Conservation (phyloP, 768 basidiomycete species). For the Mycena indigotica region DNA sequence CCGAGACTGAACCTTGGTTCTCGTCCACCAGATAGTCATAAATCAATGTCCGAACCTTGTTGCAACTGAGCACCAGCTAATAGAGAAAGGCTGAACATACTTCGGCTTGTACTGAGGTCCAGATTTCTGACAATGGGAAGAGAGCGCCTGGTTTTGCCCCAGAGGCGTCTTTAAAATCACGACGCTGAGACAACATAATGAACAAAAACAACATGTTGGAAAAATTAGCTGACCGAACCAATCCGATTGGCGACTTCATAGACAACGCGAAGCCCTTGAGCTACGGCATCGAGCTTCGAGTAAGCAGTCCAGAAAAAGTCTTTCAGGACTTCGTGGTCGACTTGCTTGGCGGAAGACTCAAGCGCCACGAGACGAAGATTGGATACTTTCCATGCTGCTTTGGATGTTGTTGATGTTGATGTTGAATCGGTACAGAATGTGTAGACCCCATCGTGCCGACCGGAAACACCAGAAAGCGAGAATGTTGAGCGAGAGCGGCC, state of each 20-base stretch:
- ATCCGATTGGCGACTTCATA: constrained; percentile 92
- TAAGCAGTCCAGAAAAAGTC: constrained; percentile 98
- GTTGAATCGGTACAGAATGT: constrained; percentile 43
- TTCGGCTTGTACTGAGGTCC: constrained; percentile 88
- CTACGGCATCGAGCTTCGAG: constrained; percentile 91
- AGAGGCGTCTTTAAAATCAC: constrained; percentile 88
- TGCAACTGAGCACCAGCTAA: constrained; percentile 8
- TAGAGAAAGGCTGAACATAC: constrained; percentile 42
- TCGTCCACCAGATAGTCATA: constrained; percentile 93
- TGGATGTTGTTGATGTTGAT: constrained; percentile 25
- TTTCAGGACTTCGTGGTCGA: constrained; percentile 81
- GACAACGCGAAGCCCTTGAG: constrained; percentile 86
- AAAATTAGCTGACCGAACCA: constrained; percentile 72
- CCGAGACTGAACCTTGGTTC: constrained; percentile 73
- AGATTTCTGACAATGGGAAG: constrained; percentile 85
- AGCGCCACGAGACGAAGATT: constrained; percentile 68
- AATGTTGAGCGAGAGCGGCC: constrained; percentile 53
- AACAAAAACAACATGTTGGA: neutral
- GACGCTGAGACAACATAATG: constrained; percentile 53
- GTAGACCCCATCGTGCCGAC: constrained; percentile 55
- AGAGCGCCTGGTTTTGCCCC: constrained; percentile 74
- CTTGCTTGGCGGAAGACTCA: constrained; percentile 69
- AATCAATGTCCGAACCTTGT: constrained; percentile 79
- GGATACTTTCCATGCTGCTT: constrained; percentile 48
- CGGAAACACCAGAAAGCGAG: constrained; percentile 37